phyloP scores from a whole-genome alignment of 2,329 filamentous ascomycete genomes.

The Alternaria sp. region DNA sequence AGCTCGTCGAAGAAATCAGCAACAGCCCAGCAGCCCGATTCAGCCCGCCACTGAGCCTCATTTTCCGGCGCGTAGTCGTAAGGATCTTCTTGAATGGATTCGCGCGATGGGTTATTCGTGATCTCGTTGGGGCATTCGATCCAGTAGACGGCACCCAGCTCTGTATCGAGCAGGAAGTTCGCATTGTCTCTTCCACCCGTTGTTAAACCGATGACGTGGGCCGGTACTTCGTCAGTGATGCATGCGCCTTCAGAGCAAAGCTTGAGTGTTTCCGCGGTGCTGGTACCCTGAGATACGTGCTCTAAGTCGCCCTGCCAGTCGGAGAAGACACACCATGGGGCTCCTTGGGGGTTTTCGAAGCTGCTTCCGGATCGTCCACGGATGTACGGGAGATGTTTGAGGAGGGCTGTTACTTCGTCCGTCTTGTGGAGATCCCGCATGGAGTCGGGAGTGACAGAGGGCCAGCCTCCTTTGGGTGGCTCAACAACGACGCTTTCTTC shows the following conservation, averaged over 20 bases:
- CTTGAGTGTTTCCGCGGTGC: neutral
- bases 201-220: neutral
- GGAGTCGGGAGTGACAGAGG: neutral
- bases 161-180: neutral
- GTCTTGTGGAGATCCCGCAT: neutral
- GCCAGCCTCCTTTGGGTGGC: neutral
- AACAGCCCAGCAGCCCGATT: neutral
- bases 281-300: neutral
- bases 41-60: neutral
- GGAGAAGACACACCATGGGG: neutral
- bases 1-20: neutral
- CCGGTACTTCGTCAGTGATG: neutral
- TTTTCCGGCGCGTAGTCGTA: neutral
- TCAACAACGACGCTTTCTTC: neutral
- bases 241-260: neutral
- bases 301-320: neutral
- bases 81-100: neutral
- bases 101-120: neutral
- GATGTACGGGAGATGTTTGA: neutral
- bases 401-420: neutral
- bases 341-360: neutral
- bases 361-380: neutral
- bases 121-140: neutral
- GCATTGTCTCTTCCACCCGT: neutral
- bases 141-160: neutral